phyloP scores from a whole-genome alignment of 768 basidiomycete species.

The Sarcomyxa edulis region DNA sequence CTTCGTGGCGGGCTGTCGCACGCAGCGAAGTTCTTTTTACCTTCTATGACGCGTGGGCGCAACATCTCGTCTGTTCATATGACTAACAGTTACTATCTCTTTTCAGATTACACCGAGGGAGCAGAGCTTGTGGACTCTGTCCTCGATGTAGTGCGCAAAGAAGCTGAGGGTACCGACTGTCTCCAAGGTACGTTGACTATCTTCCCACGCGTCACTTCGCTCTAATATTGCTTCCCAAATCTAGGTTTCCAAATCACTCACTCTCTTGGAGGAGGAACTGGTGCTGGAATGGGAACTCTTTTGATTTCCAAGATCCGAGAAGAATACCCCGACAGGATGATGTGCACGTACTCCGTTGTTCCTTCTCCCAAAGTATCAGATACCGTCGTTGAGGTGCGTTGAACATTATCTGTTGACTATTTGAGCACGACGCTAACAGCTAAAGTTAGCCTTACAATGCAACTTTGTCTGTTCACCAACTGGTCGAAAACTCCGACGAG shows the following conservation, averaged over 20 bases:
- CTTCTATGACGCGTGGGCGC: slow-evolving; percentile 6
- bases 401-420: neutral
- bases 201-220: slow-evolving; percentile 3
- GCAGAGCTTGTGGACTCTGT: slow-evolving; percentile 99
- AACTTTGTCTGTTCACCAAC: slow-evolving; percentile 95
- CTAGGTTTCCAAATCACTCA: slow-evolving; percentile 99
- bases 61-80: slow-evolving; percentile 8
- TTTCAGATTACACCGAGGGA: slow-evolving; percentile 83
- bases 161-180: slow-evolving; percentile 96
- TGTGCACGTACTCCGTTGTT: slow-evolving; percentile 99
- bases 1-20: neutral
- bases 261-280: slow-evolving; percentile 98
- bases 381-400: slow-evolving; percentile 87
- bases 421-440: neutral
- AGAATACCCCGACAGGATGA: slow-evolving; percentile 99
- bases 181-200: slow-evolving; percentile 78
- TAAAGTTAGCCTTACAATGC: slow-evolving; percentile 87
- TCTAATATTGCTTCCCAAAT: slow-evolving; percentile 8
- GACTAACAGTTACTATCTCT: slow-evolving; percentile 9
- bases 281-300: slow-evolving; percentile 99
- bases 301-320: slow-evolving; percentile 98
- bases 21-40: no score
- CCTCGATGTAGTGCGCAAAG: slow-evolving; percentile 97
- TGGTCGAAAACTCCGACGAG: slow-evolving; percentile 99
- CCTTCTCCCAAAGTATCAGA: slow-evolving; percentile 97